These are phyloP conservation scores for Sporothrix pseudoabietina DNA, from an alignment of 2,329 filamentous ascomycete species.

Conservation along the genomic window DNA sequence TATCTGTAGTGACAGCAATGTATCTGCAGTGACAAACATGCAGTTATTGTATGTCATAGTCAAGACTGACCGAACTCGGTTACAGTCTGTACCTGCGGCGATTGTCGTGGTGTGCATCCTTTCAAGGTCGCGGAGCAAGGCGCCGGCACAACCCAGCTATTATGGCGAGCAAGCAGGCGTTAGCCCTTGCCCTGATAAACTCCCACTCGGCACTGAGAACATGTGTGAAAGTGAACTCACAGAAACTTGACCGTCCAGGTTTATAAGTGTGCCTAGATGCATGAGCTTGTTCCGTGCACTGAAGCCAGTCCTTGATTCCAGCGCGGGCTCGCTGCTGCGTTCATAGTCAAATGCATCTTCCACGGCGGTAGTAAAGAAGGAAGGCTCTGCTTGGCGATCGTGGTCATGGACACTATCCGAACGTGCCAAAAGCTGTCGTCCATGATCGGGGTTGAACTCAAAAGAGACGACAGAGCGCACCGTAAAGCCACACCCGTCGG, in stretches of 20 bases:
- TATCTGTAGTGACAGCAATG: slow-evolving; percentile 80
- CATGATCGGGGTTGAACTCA: slow-evolving; percentile 71
- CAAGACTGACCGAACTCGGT: slow-evolving; percentile 64
- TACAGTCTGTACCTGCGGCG: slow-evolving; percentile 43
- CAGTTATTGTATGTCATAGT: slow-evolving; percentile 70
- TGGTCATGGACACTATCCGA: slow-evolving; percentile 56
- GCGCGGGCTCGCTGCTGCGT: slow-evolving; percentile 40
- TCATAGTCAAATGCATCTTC: slow-evolving; percentile 42
- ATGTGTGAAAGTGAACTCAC: slow-evolving; percentile 46
- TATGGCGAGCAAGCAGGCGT: not conserved
- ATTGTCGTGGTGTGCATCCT: slow-evolving; percentile 51
- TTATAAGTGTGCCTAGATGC: slow-evolving; percentile 68
- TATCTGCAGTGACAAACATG: slow-evolving; percentile 82
- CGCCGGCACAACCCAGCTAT: slow-evolving; percentile 80
- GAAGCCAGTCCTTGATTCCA: slow-evolving; percentile 47
- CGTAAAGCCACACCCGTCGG: slow-evolving; percentile 41
- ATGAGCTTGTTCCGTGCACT: slow-evolving; percentile 65
- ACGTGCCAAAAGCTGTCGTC: slow-evolving; percentile 65
- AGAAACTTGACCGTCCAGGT: slow-evolving; percentile 72
- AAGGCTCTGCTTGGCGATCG: slow-evolving; percentile 54
- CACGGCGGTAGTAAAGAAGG: slow-evolving; percentile 52
- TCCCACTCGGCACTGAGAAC: not conserved
- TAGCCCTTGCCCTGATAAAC: not conserved
- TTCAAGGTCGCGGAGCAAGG: slow-evolving; percentile 76
- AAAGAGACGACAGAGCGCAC: slow-evolving; percentile 69